Base-by-base conservation (phyloP, 164 flowering plant genomes). In the Magnolia officinalis region DNA sequence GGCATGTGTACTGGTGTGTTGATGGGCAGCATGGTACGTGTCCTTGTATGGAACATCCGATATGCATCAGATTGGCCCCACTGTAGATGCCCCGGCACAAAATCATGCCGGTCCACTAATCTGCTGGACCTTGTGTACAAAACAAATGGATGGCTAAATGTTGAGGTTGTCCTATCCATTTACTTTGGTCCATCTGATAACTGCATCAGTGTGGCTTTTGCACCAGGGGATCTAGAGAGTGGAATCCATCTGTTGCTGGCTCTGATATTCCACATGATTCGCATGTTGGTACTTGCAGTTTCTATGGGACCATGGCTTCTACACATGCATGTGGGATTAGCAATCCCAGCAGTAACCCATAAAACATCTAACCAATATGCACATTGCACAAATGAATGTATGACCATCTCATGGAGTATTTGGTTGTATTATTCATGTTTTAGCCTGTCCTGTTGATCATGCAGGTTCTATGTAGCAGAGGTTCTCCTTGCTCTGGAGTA, bases 381-480 rank as follows among this genome's bases (percentile, higher is more conserved):
- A 58, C 18, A 55, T 55, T 2, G 16, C 61, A 16, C 13, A 55
- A 11, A 55, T 55, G 61, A 55, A 55, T 14, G 16, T 16, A 55
- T 55, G 61, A 55, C 13, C 16, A 55, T 55, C 61, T 8, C 3
- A 55, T 55, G 61, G 61, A 9, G 18, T 16, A 55, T 55, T 10
- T 16, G 18, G 13, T 55, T 16, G 18, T 55, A 55, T 11, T 55
- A 55, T 16, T 16, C 13, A 55, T 55, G 61, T 3, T 55, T 91
- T 95, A 82, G 86, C 88, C 73, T 86, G 89, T 72, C 10, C 18
- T 55, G 13, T 67, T 21, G 31, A 16, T 68, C 50, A 24, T 84
- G 83, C 89, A 93, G 98, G 88, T 93, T 93, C 78, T 93, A 93
- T 74, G 94, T 90, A 8, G 93, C 98, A 8, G 95, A 93, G 85